Base-by-base conservation (phyloP, 2,329 filamentous ascomycete species). In the Ustulina deusta region DNA sequence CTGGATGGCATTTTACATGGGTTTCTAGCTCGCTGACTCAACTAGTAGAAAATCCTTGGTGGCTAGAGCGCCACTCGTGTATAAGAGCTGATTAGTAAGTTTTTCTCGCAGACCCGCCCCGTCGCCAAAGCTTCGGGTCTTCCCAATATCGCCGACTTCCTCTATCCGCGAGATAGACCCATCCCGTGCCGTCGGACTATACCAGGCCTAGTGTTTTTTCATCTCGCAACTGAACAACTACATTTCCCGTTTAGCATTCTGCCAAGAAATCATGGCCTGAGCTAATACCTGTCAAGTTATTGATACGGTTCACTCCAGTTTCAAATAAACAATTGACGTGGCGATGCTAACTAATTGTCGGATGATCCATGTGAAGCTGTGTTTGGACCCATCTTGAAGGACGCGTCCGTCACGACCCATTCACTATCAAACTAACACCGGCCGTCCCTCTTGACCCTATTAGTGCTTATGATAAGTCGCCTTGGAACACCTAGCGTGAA, bases 391-490 rank as follows among this genome's bases (percentile, higher is more conserved):
- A 46, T 61, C 27, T 17, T 36, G 27, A 42, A 44, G 52, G 66
- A 58, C 55, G 56, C 58, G 34, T 44, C 20, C 29, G 49, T 57
- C 36, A 38, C 27, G 57, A 27, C 58, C 58, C 46, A 44, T 51
- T 59, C 38, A 20, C 25, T 34, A 40, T 57, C 36, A 34, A 51
- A 61, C 27, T 36, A 58, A 38, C 38, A 36, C 46, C n/a, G 25
- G 25, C 36, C 17, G 5, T n/a, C 27, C 29, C 20, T 42, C 13
- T 59, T 49, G 56, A 44, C 48, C 42, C 38, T 29, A 49, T 52
- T 68, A 62, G 65, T 48, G 61, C 65, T 68, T 65, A 62, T 62
- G 58, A 57, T 52, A 58, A 46, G 46, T 38, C 38, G 46, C 22
- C 66, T 38, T 36, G 22, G 34, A 44, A 13, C 49, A 11, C 46